phyloP scores from a whole-genome alignment of 345 rosid species.

The Euphorbia pulcherrima region DNA sequence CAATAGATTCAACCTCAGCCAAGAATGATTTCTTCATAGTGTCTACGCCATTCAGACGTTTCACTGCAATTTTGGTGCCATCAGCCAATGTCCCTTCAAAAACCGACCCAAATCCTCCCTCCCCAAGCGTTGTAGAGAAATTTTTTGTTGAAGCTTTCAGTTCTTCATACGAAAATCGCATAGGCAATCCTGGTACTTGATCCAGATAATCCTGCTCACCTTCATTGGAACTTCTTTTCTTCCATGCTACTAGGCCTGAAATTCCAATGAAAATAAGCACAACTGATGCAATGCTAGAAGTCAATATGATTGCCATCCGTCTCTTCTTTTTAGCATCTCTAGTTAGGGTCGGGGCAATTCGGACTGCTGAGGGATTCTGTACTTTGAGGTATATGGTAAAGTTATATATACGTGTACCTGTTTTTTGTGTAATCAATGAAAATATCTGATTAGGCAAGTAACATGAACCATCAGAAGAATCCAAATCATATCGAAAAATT shows the following conservation, averaged over 20 bases:
- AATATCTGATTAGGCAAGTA: too few species aligned
- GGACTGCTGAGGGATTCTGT: too few species aligned
- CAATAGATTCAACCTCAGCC: conserved; percentile 8
- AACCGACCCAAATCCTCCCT: conserved; percentile 25
- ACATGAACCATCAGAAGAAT: too few species aligned
- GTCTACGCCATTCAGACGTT: conserved; percentile 5
- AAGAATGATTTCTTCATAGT: conserved; percentile 7
- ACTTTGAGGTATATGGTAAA: too few species aligned
- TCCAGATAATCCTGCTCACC: conserved; percentile 12
- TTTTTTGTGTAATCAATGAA: too few species aligned
- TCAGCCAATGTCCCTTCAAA: conserved; percentile 15
- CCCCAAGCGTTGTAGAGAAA: conserved; percentile 15
- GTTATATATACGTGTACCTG: too few species aligned
- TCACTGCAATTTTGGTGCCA: conserved; percentile 22
- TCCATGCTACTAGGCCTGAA: neutral
- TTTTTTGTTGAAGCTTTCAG: conserved; percentile 9
- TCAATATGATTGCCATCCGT: neutral
- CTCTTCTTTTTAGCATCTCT: neutral
- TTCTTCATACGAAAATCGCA: conserved; percentile 18
- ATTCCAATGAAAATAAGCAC: neutral
- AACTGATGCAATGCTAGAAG: conserved; percentile 4
- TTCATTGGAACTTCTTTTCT: conserved; percentile 1
- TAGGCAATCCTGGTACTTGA: conserved; percentile 22
- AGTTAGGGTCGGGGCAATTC: too few species aligned
- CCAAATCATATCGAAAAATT: conserved; percentile 6